These are phyloP conservation scores for Zopfochytrium polystomum DNA, from an alignment of 371 early-diverging fungal species.

Conservation along the genomic window DNA sequence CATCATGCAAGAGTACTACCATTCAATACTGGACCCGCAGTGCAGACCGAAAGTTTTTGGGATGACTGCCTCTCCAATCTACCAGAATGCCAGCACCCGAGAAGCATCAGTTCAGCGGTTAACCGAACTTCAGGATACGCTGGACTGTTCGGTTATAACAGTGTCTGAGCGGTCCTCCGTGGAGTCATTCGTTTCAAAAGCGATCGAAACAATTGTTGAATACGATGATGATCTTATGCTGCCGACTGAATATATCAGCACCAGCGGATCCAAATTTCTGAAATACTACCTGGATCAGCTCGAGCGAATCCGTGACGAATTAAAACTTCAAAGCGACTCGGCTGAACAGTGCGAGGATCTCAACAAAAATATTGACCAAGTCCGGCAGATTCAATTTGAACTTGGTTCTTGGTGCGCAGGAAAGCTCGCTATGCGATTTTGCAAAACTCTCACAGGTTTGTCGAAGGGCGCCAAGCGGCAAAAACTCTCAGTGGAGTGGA, in stretches of 20 bases:
- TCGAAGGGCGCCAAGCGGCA: too few relatives aligned
- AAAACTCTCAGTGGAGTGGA: too few relatives aligned
- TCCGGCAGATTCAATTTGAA: conserved; percentile 21
- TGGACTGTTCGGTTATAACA: conserved; percentile 68
- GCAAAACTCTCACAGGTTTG: neutral
- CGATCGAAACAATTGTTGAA: conserved; percentile 30
- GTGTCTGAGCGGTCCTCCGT: conserved; percentile 39
- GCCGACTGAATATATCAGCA: too few relatives aligned
- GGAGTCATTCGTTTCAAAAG: conserved; percentile 23
- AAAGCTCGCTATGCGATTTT: conserved; percentile 15
- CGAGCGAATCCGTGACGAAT: too few relatives aligned
- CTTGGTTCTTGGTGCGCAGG: conserved; percentile 38
- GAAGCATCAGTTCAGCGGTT: conserved; percentile 20
- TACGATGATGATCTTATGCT: too few relatives aligned
- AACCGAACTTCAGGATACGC: conserved; percentile 54
- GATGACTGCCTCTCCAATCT: conserved; percentile 78
- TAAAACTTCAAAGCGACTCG: neutral
- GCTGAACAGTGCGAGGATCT: neutral
- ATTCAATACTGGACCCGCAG: conserved; percentile 20
- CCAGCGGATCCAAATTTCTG: too few relatives aligned
- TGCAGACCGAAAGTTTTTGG: conserved; percentile 64
- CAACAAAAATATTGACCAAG: conserved; percentile 5
- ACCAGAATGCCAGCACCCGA: conserved; percentile 23
- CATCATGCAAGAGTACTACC: conserved; percentile 85
- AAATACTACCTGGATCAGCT: too few relatives aligned